A percentile compares a stretch with the other conserved stretches of the same genome.
These are phyloP conservation scores for Furculomyces boomerangus DNA, from an alignment of 371 early-diverging fungal species.

Conservation along the genomic window DNA sequence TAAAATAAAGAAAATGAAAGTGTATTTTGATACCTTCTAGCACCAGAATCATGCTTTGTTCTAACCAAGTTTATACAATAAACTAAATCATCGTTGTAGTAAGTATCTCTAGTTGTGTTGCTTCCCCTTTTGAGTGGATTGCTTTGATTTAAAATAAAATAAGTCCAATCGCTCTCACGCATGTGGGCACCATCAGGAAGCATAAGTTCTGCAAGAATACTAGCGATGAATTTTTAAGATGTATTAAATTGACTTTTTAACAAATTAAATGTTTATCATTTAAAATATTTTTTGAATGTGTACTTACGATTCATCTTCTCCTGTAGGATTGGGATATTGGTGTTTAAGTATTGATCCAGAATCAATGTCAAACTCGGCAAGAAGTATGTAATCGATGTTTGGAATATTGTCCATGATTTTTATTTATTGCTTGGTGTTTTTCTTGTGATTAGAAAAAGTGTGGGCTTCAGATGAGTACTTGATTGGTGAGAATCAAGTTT, in stretches of 20 bases:
- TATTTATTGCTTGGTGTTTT: too few relatives aligned
- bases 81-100: conserved; percentile 36
- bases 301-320: conserved; percentile 66
- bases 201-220: conserved; percentile 83
- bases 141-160: conserved; percentile 68
- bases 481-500: too few relatives aligned
- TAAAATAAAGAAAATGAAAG: background rate
- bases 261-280: too few relatives aligned
- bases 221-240: too few relatives aligned
- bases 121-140: conserved; percentile 19
- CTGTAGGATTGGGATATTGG: conserved; percentile 70
- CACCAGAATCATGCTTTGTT: conserved; percentile 59
- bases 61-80: conserved; percentile 79
- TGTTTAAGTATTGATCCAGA: conserved; percentile 63
- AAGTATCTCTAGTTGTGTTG: background rate
- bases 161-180: conserved; percentile 86
- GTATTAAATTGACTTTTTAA: too few relatives aligned
- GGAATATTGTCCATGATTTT: background rate
- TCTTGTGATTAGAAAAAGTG: too few relatives aligned
- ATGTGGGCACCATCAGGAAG: conserved; percentile 88
- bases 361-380: conserved; percentile 90
- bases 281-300: too few relatives aligned
- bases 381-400: conserved; percentile 64
- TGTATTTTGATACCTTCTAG: conserved; percentile 1
- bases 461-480: too few relatives aligned